phyloP scores from a whole-genome alignment of 169 alveolate species.

The Plasmodium gallinaceum region DNA sequence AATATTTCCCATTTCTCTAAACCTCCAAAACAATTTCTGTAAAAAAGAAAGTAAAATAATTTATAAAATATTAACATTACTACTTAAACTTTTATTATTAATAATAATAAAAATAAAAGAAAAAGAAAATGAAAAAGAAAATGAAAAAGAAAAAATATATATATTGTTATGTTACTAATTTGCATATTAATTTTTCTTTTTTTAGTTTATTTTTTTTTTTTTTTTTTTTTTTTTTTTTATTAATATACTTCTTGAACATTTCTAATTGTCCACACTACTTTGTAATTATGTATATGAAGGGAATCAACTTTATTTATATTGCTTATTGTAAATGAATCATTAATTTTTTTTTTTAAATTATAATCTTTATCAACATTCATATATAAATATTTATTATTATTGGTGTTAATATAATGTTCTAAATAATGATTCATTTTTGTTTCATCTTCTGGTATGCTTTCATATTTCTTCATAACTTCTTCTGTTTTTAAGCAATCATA shows the following conservation, averaged over 20 bases:
- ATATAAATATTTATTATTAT: conserved; percentile 65
- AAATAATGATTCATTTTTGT: conserved; percentile 69
- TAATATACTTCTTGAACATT: conserved; percentile 74
- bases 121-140: neutral
- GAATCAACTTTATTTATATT: conserved; percentile 75
- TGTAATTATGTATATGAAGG: conserved; percentile 74
- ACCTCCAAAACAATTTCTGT: conserved; percentile 76
- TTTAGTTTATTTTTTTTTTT: too few species aligned
- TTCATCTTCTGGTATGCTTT: conserved; percentile 37
- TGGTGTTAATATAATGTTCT: conserved; percentile 64
- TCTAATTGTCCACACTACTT: conserved; percentile 75
- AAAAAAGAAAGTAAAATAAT: conserved; percentile 24
- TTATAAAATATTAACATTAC: neutral
- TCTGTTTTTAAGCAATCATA: conserved; percentile 54
- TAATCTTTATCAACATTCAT: conserved; percentile 74
- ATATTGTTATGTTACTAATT: neutral
- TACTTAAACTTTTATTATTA: too few species aligned
- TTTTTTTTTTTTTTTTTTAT: neutral
- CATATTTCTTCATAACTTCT: conserved; percentile 35
- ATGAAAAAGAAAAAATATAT: neutral
- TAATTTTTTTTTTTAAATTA: conserved; percentile 64
- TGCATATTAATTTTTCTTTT: too few species aligned
- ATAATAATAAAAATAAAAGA: neutral
- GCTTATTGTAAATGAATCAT: conserved; percentile 73
- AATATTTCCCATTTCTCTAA: conserved; percentile 76